Evolutionary conservation across 2,329 filamentous ascomycete species (phyloP), one percentile per base, ranked within the genome.

Genomic region (Microcyclospora tardicrescens): DNA sequence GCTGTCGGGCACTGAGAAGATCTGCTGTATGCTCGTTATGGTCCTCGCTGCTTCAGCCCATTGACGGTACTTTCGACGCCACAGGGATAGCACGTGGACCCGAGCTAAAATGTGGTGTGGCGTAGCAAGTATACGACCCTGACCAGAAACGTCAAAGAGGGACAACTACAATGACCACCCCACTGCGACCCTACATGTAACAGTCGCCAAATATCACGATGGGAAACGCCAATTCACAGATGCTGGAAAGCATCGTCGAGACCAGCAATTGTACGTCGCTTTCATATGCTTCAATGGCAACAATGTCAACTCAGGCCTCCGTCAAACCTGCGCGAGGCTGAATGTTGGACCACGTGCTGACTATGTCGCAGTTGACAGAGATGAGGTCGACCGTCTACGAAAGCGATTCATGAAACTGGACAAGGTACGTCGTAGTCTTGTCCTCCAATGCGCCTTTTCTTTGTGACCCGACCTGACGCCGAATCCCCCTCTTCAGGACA

Each of bases 381-480:
- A 98, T 57, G 91, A 98, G 64, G 86, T 98, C 43, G 91, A 96
- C 61, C 77, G 91, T 56, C 72, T 98, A 60, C 77, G 86, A 58
- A 98, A 98, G 71, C 77, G 89, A 45, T 98, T 98, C 60, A 96
- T 96, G 89, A 98, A 98, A 68, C 71, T 98, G 43, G 91, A 98
- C 66, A 96, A 95, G 76, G 89, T 91, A 65, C 50, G 67, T 50
- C 10, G 12, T 15, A 9, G 14, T 16, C 34, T 28, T 29, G 8
- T 32, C n/a, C 30, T 32, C 30, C 10, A 4, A 15, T n/a, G 10
- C 30, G n/a, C 30, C 30, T 32, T 10, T n/a, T 10, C 10, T 4
- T 5, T 32, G 16, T 16, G 37, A 14, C 12, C 16, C 16, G 15
- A 32, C 4, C 30, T 15, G 30, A n/a, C 30, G 4, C 14, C 30